A percentile compares a stretch with the other conserved stretches of the same genome.
Conservation (phyloP, 2,329 filamentous ascomycete genomes). For the Claviceps sp. region DNA sequence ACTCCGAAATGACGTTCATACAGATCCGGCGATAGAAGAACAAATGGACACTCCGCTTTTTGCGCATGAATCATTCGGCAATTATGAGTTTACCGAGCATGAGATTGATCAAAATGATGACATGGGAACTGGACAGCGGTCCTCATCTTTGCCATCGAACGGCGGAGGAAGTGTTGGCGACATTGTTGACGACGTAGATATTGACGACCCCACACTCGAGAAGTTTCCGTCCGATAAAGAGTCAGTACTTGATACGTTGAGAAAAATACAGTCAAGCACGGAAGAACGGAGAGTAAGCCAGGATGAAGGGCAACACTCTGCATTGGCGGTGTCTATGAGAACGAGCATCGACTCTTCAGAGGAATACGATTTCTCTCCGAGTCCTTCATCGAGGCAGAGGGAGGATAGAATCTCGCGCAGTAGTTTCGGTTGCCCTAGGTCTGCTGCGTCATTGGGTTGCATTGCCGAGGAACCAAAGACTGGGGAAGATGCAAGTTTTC, state of each 20-base stretch:
- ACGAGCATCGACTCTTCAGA: conserved; percentile 24
- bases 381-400: conserved; percentile 19
- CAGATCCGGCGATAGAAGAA: background rate
- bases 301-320: conserved; percentile 24
- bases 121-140: conserved; percentile 9
- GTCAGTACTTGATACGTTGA: conserved; percentile 31
- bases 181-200: conserved; percentile 16
- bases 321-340: conserved; percentile 18
- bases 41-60: conserved; percentile 25
- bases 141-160: conserved; percentile 7
- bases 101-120: conserved; percentile 17
- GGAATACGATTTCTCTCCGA: conserved; percentile 21
- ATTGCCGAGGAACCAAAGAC: conserved; percentile 31
- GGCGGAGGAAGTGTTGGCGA: conserved; percentile 8
- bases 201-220: conserved; percentile 35
- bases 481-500: background rate
- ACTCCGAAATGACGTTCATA: background rate
- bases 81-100: conserved; percentile 23
- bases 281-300: conserved; percentile 25
- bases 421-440: conserved; percentile 22
- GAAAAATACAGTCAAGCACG: conserved; percentile 31
- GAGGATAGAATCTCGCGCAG: conserved; percentile 20
- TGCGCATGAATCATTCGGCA: conserved; percentile 32
- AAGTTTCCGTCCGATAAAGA: conserved; percentile 31
- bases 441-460: conserved; percentile 28